Percentiles rank a stretch among this genome's conserved stretches.
Evolutionary conservation across 805 yeast species (phyloP).

Genomic region (Starmerella stigmatis): DNA sequence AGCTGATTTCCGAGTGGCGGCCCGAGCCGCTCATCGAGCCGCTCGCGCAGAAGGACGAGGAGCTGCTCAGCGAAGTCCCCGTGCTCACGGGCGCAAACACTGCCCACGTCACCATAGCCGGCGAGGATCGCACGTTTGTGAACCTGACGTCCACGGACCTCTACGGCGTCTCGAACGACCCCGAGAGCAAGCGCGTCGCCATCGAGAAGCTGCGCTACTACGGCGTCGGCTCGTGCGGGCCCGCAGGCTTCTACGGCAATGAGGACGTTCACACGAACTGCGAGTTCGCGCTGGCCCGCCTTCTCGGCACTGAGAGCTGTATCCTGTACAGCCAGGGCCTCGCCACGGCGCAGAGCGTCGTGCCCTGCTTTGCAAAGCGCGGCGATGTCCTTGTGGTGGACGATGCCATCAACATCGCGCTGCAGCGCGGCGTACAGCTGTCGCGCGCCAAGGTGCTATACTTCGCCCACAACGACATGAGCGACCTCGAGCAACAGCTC

Average conservation of each 20-base stretch:
- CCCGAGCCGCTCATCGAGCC: conserved; percentile 72
- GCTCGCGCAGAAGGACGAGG: conserved; percentile 37
- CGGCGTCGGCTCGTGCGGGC: conserved; percentile 98
- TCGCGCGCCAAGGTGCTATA: conserved; percentile 73
- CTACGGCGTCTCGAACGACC: conserved; percentile 47
- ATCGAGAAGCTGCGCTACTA: conserved; percentile 48
- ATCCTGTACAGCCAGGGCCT: conserved; percentile 91
- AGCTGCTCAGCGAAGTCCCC: conserved; percentile 51
- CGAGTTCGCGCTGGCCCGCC: conserved; percentile 64
- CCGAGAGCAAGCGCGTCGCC: conserved; percentile 43
- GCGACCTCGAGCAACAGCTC: conserved; percentile 62
- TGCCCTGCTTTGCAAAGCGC: conserved; percentile 89
- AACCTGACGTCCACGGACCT: conserved; percentile 69
- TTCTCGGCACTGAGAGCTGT: conserved; percentile 64
- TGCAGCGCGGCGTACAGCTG: conserved; percentile 80
- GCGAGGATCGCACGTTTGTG: conserved; percentile 31
- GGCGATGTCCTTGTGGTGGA: conserved; percentile 91
- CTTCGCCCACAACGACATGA: conserved; percentile 82
- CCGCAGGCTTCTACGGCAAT: conserved; percentile 93
- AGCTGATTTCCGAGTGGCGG: conserved; percentile 78
- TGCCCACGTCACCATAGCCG: conserved; percentile 28
- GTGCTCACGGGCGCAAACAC: conserved; percentile 47
- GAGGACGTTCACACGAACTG: conserved; percentile 80
- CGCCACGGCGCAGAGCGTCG: conserved; percentile 72
- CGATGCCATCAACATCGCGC: conserved; percentile 57